Base-by-base conservation (phyloP, 2,329 filamentous ascomycete species). In the Claviceps lovelessii region DNA sequence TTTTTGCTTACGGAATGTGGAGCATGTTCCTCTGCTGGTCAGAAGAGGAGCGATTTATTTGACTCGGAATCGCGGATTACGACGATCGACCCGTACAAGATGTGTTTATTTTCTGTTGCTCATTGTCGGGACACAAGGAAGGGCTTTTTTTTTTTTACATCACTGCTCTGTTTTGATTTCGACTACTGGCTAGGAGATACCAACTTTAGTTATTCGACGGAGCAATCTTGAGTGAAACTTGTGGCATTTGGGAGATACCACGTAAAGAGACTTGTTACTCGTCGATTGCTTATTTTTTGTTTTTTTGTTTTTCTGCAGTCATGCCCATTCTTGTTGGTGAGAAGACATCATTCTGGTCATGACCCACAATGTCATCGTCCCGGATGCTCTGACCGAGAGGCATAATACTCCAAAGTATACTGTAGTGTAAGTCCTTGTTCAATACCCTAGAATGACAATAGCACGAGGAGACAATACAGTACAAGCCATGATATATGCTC, bases 151-250 rank as follows among this genome's bases (percentile, higher is more conserved):
- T 35, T 19, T 49, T 2, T 15, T 23, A 37, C 15, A 49, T 23
- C 48, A 37, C n/a, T 37, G 45, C n/a, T 41, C 8, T 41, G 33
- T 53, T 33, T 9, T 33, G 5, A 41, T 5, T 29, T 53, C n/a
- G 4, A 46, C 33, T 50, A 53, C 46, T 41, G 51, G 51, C 45
- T 23, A 44, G 39, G 51, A 52, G 54, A 57, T 55, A 55, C 55
- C 52, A 57, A 45, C 31, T 41, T 33, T 5, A 53, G n/a, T 33
- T 23, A 37, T 47, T 56, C 28, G 33, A 42, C 15, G 28, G 47
- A 44, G 48, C 55, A 51, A 39, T 35, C 1, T 54, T 45, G 28
- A 17, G 44, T 49, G n/a, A 17, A 37, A 19, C 41, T 42, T 33
- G 23, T 47, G 54, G 13, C 29, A 45, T 17, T 45, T 31, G 33